Evolutionary conservation across 768 basidiomycete species (phyloP).

Genomic region (Panaeolus papilionaceus): DNA sequence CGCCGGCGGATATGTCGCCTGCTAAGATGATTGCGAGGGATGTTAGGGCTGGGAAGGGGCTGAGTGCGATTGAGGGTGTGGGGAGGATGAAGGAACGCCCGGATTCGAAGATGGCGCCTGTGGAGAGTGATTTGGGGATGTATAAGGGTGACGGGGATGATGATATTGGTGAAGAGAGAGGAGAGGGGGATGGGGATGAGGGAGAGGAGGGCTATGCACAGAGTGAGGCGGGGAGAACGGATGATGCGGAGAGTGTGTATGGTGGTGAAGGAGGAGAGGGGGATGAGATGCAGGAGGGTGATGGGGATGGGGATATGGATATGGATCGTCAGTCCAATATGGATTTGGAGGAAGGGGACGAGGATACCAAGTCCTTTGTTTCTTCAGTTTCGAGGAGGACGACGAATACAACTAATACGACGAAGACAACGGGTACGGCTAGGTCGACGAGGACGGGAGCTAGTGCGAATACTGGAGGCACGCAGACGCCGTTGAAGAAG

Average conservation of each 20-base stretch:
- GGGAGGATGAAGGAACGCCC: slow-evolving; percentile 52
- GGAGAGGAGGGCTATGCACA: slow-evolving; percentile 24
- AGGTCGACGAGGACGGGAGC: slow-evolving; percentile 20
- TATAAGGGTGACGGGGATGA: slow-evolving; percentile 19
- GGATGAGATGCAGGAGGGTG: slow-evolving; percentile 16
- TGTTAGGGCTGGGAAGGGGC: slow-evolving; percentile 27
- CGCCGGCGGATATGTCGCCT: slow-evolving; percentile 30
- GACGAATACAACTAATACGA: slow-evolving; percentile 6
- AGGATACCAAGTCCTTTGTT: slow-evolving; percentile 16
- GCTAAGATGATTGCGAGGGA: slow-evolving; percentile 36
- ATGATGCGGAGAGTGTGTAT: slow-evolving; percentile 15
- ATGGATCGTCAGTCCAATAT: slow-evolving; percentile 13
- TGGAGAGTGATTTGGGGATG: slow-evolving; percentile 20
- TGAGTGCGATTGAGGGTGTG: slow-evolving; percentile 4
- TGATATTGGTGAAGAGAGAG: slow-evolving; percentile 22
- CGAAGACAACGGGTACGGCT: slow-evolving; percentile 10
- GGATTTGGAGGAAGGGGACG: slow-evolving; percentile 17
- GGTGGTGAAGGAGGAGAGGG: slow-evolving; percentile 14
- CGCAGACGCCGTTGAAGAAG: slow-evolving; percentile 31
- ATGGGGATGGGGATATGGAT: slow-evolving; percentile 9
- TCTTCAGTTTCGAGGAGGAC: slow-evolving; percentile 2
- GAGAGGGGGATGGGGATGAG: slow-evolving; percentile 18
- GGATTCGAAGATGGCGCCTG: slow-evolving; percentile 77
- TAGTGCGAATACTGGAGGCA: slow-evolving; percentile 16
- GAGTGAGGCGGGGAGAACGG: slow-evolving; percentile 23